Conservation (phyloP, 371 early-diverging fungal genomes). For the Mortierella sp. region DNA sequence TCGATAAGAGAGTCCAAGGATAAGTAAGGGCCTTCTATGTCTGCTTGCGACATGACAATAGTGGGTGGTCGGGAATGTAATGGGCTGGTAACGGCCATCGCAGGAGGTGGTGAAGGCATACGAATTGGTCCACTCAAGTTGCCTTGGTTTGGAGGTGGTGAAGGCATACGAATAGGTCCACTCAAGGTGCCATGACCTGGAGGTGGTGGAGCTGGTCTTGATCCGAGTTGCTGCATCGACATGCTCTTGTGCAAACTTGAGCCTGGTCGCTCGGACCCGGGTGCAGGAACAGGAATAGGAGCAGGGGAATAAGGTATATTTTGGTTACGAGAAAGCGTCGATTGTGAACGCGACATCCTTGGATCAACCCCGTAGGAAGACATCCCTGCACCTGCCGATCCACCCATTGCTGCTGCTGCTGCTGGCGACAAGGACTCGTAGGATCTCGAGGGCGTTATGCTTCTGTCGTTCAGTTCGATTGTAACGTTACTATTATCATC, state of each 20-base stretch:
- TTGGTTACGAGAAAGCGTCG: constrained; percentile 8
- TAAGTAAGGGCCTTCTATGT: constrained; percentile 16
- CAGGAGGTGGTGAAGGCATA: constrained; percentile 8
- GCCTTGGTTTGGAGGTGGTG: constrained; percentile 13
- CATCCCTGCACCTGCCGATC: neutral
- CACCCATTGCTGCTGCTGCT: neutral
- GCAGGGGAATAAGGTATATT: no score
- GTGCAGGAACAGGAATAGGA: neutral
- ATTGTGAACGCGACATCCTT: constrained; percentile 22
- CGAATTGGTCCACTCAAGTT: neutral
- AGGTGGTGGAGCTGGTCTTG: constrained; percentile 29
- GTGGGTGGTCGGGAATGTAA: neutral
- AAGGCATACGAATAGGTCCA: constrained; percentile 3
- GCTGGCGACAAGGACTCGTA: neutral
- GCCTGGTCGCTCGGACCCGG: neutral
- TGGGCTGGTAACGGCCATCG: neutral
- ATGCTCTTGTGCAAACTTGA: constrained; percentile 16
- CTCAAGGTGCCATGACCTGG: constrained; percentile 1
- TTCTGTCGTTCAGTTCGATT: constrained; percentile 20
- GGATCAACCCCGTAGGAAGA: neutral
- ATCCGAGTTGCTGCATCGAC: constrained; percentile 32
- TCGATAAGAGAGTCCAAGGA: constrained; percentile 19
- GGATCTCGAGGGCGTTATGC: neutral
- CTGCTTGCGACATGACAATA: constrained; percentile 5
- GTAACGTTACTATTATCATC: neutral